These are phyloP conservation scores for Canavalia ensiformis DNA, from an alignment of 306 rosid genomes.

Conservation along the genomic window DNA sequence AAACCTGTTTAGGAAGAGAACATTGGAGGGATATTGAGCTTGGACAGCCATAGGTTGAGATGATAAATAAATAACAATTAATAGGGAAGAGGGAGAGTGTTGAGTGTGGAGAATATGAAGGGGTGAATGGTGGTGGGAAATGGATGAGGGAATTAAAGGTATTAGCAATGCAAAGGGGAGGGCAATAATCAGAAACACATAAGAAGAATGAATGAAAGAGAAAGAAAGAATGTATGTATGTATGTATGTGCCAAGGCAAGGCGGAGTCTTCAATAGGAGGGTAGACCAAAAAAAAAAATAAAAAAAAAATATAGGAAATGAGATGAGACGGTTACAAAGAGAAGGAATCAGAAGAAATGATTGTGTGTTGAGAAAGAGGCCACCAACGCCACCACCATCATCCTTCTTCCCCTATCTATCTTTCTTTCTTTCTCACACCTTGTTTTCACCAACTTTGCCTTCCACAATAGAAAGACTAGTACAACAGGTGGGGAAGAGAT, in stretches of 20 bases:
- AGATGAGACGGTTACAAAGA: slow-evolving; percentile 23
- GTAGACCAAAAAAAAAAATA: slow-evolving; percentile 37
- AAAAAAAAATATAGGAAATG: not conserved
- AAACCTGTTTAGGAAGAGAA: slow-evolving; percentile 81
- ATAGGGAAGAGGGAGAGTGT: no score
- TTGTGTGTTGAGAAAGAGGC: slow-evolving; percentile 46
- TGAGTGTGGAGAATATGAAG: slow-evolving; percentile 16
- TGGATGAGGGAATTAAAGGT: slow-evolving; percentile 38
- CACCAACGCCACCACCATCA: slow-evolving; percentile 48
- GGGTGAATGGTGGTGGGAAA: slow-evolving; percentile 37
- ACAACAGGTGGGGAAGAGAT: slow-evolving; percentile 54
- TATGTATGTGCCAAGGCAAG: slow-evolving; percentile 44
- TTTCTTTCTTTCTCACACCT: slow-evolving; percentile 10
- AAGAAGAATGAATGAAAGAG: slow-evolving; percentile 52
- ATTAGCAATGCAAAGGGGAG: slow-evolving; percentile 54
- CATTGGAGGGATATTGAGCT: slow-evolving; percentile 96
- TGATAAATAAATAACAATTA: no score
- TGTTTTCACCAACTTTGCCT: slow-evolving; percentile 56
- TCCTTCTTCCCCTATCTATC: slow-evolving; percentile 16
- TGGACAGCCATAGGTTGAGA: slow-evolving; percentile 80
- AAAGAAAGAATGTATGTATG: slow-evolving; percentile 54
- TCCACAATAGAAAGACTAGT: not conserved
- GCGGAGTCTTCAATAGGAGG: slow-evolving; percentile 73
- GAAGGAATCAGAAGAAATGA: slow-evolving; percentile 46
- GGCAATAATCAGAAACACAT: slow-evolving; percentile 60